Percentiles rank a stretch among this genome's conserved stretches.
phyloP scores from a whole-genome alignment of 83 land plant genomes.

The Picea abies region DNA sequence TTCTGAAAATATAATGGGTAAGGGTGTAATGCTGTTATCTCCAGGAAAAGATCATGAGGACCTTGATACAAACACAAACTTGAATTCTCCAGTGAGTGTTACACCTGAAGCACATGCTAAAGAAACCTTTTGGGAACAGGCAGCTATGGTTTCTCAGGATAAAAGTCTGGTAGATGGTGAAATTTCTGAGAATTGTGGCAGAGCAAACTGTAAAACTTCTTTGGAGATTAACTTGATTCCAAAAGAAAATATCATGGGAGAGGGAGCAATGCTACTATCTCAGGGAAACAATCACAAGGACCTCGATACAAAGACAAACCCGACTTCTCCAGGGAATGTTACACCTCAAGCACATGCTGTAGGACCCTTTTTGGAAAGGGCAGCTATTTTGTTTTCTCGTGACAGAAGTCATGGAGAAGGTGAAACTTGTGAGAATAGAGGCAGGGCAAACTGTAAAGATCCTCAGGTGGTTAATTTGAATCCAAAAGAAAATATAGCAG shows the following conservation, averaged over 20 bases:
- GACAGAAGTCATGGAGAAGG: not conserved
- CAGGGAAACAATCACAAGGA: not conserved
- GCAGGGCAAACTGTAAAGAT: not conserved
- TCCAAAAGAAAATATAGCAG: not conserved
- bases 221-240: not conserved
- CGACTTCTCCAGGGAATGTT: not conserved
- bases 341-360: not conserved
- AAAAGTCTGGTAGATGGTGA: conserved; percentile 7
- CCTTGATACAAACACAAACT: not conserved
- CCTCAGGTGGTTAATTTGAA: not conserved
- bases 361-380: not conserved
- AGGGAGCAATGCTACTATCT: not conserved
- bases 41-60: not conserved
- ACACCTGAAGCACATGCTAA: not conserved
- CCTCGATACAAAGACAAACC: not conserved
- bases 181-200: not conserved
- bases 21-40: not conserved
- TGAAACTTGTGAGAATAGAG: not conserved
- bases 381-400: not conserved
- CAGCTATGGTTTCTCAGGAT: not conserved
- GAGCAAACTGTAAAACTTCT: not conserved
- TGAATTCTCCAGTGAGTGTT: conserved; percentile 5
- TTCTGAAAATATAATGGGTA: not conserved
- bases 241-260: not conserved
- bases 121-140: not conserved